Evolutionary conservation across 2,329 filamentous ascomycete genomes (phyloP), one percentile per base, ranked within the genome.

Genomic region (Epichloe sp.): DNA sequence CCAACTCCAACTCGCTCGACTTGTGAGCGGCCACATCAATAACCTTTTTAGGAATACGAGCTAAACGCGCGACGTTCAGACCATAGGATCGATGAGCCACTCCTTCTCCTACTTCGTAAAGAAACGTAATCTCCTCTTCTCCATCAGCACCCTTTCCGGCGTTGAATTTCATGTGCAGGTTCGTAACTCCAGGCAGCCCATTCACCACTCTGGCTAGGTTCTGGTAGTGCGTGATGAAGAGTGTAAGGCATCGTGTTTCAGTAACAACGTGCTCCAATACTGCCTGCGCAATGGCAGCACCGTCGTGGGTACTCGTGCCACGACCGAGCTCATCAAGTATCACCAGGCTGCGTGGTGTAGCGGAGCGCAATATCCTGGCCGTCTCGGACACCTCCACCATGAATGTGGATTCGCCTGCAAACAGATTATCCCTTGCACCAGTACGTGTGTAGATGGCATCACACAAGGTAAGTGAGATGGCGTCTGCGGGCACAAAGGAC

Each of bases 201-300:
- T 82, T 77, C 10, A 83, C 84, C 55, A 95, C 76, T 45, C 73
- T 71, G 10, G 82, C 80, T 1, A 98, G 78, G 57, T 83, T 84
- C 69, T 98, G 93, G 66, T 98, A 98, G 69, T 98, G 93, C 3
- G 93, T 98, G 65, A 98, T 95, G 72, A 98, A 98, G 42, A 98
- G 75, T 5, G 88, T 95, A 45, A 96, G 74, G 55, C 88, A 88
- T 49, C 77, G 75, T 0, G 83, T 77, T 15, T 89, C 78, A 23
- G 81, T 76, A 26, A 94, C 84, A 54, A 97, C 79, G 62, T 94
- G 83, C 53, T 91, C 82, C 5, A 98, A 75, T 5, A 98, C 93
- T 23, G 89, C 86, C 60, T 95, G 85, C 1, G 93, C 93, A 60
- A 98, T 97, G 52, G 93, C 93, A 5, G 95, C 89, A 50, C 93